Base-by-base conservation (phyloP, 108 stramenopile species). In the Aurantiochytrium sp. region DNA sequence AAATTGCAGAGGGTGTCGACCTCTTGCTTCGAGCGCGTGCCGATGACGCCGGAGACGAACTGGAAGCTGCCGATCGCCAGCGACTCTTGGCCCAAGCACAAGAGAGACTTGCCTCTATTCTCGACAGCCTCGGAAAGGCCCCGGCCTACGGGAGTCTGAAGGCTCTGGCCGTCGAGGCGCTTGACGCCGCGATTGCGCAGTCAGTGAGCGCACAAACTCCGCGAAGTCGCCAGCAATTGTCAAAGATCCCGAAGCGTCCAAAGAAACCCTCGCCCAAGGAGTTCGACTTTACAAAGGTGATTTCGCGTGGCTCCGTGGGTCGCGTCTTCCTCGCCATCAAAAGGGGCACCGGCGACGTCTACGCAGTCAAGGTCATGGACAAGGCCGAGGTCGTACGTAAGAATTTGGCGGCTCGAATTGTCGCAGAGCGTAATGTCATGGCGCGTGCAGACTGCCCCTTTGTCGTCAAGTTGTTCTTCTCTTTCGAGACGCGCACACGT, bases 261-360 rank as follows among this genome's bases (percentile, higher is more conserved):
- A 14, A 12, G 35, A 69, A 69, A 10, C 8, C 64, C 12, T 69
- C 64, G 42, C 64, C 51, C 76, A 83, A 83, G n/a, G 76, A 83
- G 12, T 83, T 97, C 72, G 94, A 96, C 60, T 95, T 95, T 90
- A 93, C 96, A 89, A 92, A 96, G 87, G 97, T 96, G 88, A 90
- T 99, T 18, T 98, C 98, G 87, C 96, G 97, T 28, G 99, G 99
- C n/a, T 98, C 99, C 0, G 99, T 99, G 89, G 99, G 99, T 21
- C 97, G 98, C 83, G 99, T 99, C 5, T 98, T 97, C 96, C 95
- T 99, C n/a, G 98, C 98, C 4, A 96, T 96, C 91, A 96, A 98
- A 93, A 96, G 94, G 23, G 42, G 60, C 23, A 92, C 91, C 19
- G 87, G 91, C 43, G 60, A 60, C 44, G 93, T 97, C 5, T 98